A percentile compares a stretch with the other conserved stretches of the same genome.
These are phyloP conservation scores for Filobasidium uniguttulatum DNA, from an alignment of 1,284 basidiomycete genomes.

Conservation along the genomic window DNA sequence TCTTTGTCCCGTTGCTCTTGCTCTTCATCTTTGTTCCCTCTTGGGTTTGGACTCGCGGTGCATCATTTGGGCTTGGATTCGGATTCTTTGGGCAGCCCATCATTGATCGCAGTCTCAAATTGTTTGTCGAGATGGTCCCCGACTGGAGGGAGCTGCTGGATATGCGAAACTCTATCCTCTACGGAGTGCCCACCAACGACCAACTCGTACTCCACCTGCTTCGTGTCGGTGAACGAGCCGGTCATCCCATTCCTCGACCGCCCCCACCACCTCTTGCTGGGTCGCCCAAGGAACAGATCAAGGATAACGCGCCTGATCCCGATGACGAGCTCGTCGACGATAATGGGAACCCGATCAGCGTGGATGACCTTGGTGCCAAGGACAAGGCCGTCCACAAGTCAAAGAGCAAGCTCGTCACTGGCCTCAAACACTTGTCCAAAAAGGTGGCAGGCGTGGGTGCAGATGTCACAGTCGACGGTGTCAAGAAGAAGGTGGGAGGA, in stretches of 20 bases:
- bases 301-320: slow-evolving; percentile 25
- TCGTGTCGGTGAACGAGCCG: slow-evolving; percentile 39
- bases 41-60: slow-evolving; percentile 37
- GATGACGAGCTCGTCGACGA: slow-evolving; percentile 26
- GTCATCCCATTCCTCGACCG: slow-evolving; percentile 31
- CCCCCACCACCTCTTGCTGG: slow-evolving; percentile 30
- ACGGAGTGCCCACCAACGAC: slow-evolving; percentile 46
- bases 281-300: slow-evolving; percentile 29
- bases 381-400: slow-evolving; percentile 24
- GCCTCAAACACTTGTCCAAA: slow-evolving; percentile 30
- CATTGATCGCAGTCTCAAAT: slow-evolving; percentile 34
- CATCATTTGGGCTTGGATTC: slow-evolving; percentile 41
- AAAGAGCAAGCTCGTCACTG: slow-evolving; percentile 28
- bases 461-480: slow-evolving; percentile 34
- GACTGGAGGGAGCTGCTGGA: slow-evolving; percentile 42
- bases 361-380: slow-evolving; percentile 23
- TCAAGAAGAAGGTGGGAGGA: slow-evolving; percentile 31
- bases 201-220: slow-evolving; percentile 45
- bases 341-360: slow-evolving; percentile 19
- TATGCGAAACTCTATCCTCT: slow-evolving; percentile 41
- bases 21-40: slow-evolving; percentile 38
- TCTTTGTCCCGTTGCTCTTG: slow-evolving; percentile 34
- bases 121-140: slow-evolving; percentile 39
- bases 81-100: slow-evolving; percentile 45
- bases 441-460: slow-evolving; percentile 34